A percentile compares a stretch with the other conserved stretches of the same genome.
Conservation (phyloP, 257 asterid genomes). For the Ehretia macrophylla region DNA sequence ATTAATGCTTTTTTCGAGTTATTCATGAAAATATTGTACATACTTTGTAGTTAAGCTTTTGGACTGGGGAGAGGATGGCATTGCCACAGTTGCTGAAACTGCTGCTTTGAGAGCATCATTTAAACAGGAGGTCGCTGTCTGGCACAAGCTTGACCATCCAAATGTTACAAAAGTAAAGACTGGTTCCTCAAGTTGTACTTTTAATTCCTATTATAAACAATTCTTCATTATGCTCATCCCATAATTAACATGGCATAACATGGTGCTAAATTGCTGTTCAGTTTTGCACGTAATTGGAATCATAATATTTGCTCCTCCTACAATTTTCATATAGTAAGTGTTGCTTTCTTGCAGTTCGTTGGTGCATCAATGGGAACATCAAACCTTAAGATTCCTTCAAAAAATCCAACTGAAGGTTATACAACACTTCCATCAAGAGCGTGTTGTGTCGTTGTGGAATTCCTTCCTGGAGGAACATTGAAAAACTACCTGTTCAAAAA, state of each 20-base stretch:
- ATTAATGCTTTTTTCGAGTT: not conserved
- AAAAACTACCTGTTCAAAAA: conserved; percentile 11
- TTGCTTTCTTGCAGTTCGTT: conserved; percentile 9
- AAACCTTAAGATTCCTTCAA: conserved; percentile 12
- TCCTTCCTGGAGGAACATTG: conserved; percentile 14
- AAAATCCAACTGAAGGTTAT: conserved; percentile 11
- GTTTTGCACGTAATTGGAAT: no score
- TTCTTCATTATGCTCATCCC: no score
- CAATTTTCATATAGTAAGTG: not conserved
- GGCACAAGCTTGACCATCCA: conserved; percentile 87
- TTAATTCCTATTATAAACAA: no score
- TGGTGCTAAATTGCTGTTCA: not conserved
- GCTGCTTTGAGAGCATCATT: conserved; percentile 72
- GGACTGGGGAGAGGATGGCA: conserved; percentile 96
- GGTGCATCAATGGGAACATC: conserved; percentile 22
- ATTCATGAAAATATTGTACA: not conserved
- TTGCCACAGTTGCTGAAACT: conserved; percentile 76
- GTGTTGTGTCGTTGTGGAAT: conserved; percentile 22
- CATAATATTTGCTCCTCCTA: not conserved
- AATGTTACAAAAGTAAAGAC: conserved; percentile 12
- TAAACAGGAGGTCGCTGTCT: conserved; percentile 77
- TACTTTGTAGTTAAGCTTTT: conserved; percentile 54
- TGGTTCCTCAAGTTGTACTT: not conserved
- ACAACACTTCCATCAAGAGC: conserved; percentile 7
- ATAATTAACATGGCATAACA: not conserved